phyloP scores from a whole-genome alignment of 2,329 filamentous ascomycete genomes.

The Cadophora sp. region DNA sequence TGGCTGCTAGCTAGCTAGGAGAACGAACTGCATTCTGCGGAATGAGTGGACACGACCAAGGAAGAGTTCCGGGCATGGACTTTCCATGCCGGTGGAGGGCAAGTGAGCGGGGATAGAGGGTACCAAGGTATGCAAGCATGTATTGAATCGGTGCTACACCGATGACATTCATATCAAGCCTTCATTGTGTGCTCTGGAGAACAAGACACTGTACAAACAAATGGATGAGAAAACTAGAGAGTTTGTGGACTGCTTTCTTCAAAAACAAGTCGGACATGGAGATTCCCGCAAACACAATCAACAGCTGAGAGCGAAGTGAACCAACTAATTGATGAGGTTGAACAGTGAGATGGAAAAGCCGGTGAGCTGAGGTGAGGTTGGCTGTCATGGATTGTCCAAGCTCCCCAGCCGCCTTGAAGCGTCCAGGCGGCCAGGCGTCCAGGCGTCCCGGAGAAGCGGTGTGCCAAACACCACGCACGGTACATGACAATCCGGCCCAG shows the following conservation, averaged over 20 bases:
- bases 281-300: background rate
- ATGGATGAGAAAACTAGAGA: background rate
- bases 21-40: background rate
- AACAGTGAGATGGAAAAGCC: background rate
- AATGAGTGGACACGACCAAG: background rate
- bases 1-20: background rate
- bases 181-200: background rate
- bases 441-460: slow-evolving; percentile 1
- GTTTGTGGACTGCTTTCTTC: no score
- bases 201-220: background rate
- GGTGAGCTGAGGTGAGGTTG: background rate
- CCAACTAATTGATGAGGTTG: no score
- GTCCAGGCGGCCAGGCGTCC: no score
- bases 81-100: slow-evolving; percentile 9
- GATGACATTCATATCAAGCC: background rate
- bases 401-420: background rate
- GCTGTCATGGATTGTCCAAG: background rate
- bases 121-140: background rate
- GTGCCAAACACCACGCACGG: background rate
- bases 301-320: no score
- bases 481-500: no score
- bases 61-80: slow-evolving; percentile 1
- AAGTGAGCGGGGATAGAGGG: background rate
- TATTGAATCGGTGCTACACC: background rate
- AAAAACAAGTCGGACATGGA: background rate